phyloP scores from a whole-genome alignment of 805 yeast genomes.

The Yamadazyma tumulicola region DNA sequence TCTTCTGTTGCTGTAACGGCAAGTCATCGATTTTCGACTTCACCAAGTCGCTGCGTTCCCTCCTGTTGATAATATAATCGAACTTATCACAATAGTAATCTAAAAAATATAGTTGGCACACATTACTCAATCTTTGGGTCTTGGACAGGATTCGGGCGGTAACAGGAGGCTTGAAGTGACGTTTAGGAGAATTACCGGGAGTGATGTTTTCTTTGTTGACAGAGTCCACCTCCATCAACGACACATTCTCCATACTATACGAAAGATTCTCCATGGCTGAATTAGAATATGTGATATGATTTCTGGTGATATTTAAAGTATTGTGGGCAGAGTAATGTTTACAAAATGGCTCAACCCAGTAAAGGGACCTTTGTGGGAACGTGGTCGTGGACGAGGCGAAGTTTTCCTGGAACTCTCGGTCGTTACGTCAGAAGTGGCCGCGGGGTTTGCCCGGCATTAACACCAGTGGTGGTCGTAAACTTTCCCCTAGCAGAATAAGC shows the following conservation, averaged over 20 bases:
- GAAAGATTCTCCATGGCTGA: slow-evolving; percentile 32
- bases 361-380: too few relatives aligned
- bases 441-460: too few relatives aligned
- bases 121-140: slow-evolving; percentile 82
- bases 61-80: slow-evolving; percentile 84
- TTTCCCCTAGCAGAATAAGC: too few relatives aligned
- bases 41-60: slow-evolving; percentile 75
- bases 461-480: too few relatives aligned
- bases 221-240: slow-evolving; percentile 42
- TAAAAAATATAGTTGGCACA: slow-evolving; percentile 88
- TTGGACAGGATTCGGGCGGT: slow-evolving; percentile 50
- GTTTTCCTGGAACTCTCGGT: too few relatives aligned
- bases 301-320: too few relatives aligned
- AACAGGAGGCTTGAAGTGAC: slow-evolving; percentile 26
- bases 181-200: slow-evolving; percentile 20
- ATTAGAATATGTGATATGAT: slow-evolving; percentile 1
- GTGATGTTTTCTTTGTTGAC: slow-evolving; percentile 37
- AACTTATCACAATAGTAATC: slow-evolving; percentile 96
- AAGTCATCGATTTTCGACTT: slow-evolving; percentile 53
- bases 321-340: slow-evolving; percentile 5
- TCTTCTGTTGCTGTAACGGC: slow-evolving; percentile 42
- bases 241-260: slow-evolving; percentile 42
- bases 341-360: slow-evolving; percentile 7
- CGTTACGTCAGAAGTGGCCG: too few relatives aligned
- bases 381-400: slow-evolving; percentile 1